Percentiles rank a stretch among this genome's conserved stretches.
phyloP scores from a whole-genome alignment of 225 moss, liverwort and hornwort species.

The Bryum argenteum region DNA sequence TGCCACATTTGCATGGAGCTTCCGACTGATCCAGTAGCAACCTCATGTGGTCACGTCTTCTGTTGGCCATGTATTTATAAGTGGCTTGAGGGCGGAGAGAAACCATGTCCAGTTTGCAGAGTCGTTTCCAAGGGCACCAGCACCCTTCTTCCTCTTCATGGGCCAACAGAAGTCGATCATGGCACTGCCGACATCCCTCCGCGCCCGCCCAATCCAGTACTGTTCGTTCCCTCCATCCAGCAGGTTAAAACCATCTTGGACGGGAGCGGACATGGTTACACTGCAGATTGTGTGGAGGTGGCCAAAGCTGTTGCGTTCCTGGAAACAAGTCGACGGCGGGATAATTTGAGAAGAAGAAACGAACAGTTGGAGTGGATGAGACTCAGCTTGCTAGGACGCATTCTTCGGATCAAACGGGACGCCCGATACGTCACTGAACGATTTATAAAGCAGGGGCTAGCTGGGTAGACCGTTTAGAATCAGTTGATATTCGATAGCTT shows the following conservation, averaged over 20 bases:
- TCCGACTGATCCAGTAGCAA: slow-evolving; percentile 1
- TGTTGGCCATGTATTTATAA: slow-evolving; percentile 7
- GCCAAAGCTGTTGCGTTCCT: no score
- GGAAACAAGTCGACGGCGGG: no score
- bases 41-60: neutral
- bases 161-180: no score
- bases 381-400: no score
- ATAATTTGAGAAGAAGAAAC: no score
- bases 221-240: neutral
- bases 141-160: neutral
- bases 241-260: neutral
- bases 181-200: no score
- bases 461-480: no score
- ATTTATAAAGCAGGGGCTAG: no score
- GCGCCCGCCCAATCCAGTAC: neutral
- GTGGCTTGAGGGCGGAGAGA: neutral
- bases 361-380: no score
- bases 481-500: no score
- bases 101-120: slow-evolving; percentile 1
- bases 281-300: neutral
- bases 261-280: neutral
- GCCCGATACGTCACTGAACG: no score
- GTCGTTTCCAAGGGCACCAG: neutral
- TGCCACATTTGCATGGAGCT: slow-evolving; percentile 9
- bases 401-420: no score